Evolutionary conservation across 2,329 filamentous ascomycete genomes (phyloP), one percentile per base, ranked within the genome.

Genomic region (Pezicula neosporulosa): DNA sequence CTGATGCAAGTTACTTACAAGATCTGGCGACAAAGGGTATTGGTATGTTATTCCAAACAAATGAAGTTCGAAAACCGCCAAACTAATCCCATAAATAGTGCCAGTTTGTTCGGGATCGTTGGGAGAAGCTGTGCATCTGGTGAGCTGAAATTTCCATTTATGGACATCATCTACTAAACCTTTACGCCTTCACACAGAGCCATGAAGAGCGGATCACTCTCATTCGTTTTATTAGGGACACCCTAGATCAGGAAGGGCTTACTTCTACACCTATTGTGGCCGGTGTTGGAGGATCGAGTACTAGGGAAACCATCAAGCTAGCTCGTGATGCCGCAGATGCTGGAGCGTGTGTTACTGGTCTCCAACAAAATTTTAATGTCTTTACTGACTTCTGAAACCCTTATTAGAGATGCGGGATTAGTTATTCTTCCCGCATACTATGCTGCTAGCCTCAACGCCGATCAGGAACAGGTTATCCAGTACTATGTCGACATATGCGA

Each of bases 221-320:
- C 16, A 58, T 77, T 13, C 58, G 63, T 9, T 73, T 62, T 15
- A 71, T 72, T 0, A 60, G 63, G 12, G 63, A 64, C 5, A 71
- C 72, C 1, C 67, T 72, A 2, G 57, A 58, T 18, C 70, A 73
- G 48, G 54, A 68, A 0, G 55, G 64, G 1, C 58, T 67, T 3
- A 58, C 65, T 0, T 52, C 68, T 15, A 73, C 72, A 42, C 74
- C 73, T 0, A 63, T 76, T 3, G 70, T 75, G 2, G 74, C 72
- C 4, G 74, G 74, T 8, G 71, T 75, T 19, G 72, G 68, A 0
- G 73, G 70, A 1, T 60, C 66, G 41, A 64, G 62, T 41, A 70
- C 67, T 1, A 62, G 62, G 37, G 66, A 70, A 58, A 66, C 67
- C 3, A 58, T 70, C 10, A 58, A 59, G 15, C 60, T 70, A 0